Evolutionary conservation across 306 rosid species (phyloP).

Genomic region (Prinsepia uniflora): DNA sequence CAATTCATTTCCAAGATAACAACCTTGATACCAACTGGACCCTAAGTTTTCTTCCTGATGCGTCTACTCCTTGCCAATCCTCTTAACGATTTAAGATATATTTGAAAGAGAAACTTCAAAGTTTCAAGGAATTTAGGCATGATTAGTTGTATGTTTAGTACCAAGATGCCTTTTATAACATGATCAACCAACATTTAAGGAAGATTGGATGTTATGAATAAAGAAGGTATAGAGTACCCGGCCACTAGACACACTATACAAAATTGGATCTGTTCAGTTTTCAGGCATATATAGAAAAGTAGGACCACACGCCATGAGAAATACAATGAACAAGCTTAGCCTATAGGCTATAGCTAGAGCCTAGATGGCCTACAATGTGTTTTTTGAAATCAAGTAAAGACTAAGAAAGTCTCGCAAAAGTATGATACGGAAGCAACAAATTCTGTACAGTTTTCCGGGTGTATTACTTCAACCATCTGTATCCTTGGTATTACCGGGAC

Average conservation of each 20-base stretch:
- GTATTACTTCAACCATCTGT: conserved; percentile 88
- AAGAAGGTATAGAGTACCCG: neutral
- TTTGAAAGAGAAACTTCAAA: no score
- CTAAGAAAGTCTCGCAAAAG: conserved; percentile 61
- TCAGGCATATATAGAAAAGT: neutral
- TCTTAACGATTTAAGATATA: neutral
- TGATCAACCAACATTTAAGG: neutral
- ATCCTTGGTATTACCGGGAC: conserved; percentile 88
- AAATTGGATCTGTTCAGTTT: neutral
- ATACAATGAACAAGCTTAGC: neutral
- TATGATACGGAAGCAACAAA: conserved; percentile 69
- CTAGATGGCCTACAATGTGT: neutral
- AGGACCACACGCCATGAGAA: neutral
- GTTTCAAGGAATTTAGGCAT: no score
- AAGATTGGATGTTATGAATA: neutral
- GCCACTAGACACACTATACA: neutral
- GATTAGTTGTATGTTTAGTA: no score
- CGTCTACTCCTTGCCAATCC: neutral
- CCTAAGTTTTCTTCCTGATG: neutral
- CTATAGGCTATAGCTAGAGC: neutral
- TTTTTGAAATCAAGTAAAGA: conserved; percentile 2
- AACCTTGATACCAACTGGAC: no score
- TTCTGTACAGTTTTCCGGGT: conserved; percentile 71
- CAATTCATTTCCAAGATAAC: no score
- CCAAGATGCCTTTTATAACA: neutral